Evolutionary conservation across 257 asterid species (phyloP), one percentile per base, ranked within the genome.

Genomic region (Plectranthus barbatus): DNA sequence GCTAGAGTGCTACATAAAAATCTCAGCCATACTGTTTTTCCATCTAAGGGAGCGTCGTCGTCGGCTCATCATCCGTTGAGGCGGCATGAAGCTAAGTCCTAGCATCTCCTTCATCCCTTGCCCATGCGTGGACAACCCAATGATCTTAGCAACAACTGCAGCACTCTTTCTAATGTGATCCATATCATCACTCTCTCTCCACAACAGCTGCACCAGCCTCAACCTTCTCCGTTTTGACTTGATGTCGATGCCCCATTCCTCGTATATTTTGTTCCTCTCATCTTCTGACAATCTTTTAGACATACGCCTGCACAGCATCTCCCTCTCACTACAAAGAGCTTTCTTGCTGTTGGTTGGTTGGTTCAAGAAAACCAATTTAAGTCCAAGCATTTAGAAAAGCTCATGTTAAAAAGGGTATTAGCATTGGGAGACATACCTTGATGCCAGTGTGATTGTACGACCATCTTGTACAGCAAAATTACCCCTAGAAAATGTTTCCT

Each of bases 51-150:
- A 81, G n/a, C n/a, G n/a, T n/a, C n/a, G n/a, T 64, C 85, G 80
- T 37, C 84, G 67, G 24, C 45, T 64, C 41, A 41, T 50, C 13
- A 41, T 56, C 6, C 78, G 75, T 9, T 77, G 73, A 52, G 86
- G 83, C 15, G 84, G 83, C 36, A 79, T 56, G 72, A 84, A 84
- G 73, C 84, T 76, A 57, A 86, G 86, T 9, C 90, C 92, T 40
- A 86, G 82, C 87, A 82, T 84, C 76, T 82, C 92, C 74, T 86
- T 76, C 13, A 76, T 62, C n/a, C 71, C 83, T 13, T 54, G 67
- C 15, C 80, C 84, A 9, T 78, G 80, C 47, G 81, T 81, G 5
- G 78, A 78, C 72, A 86, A 78, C 37, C 90, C 87, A 45, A 79
- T 74, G n/a, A 86, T 78, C 72, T 79, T 80, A 15, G 87, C 90